Evolutionary conservation across 2,329 filamentous ascomycete genomes (phyloP).

Genomic region (Colletotrichum plurivorum): DNA sequence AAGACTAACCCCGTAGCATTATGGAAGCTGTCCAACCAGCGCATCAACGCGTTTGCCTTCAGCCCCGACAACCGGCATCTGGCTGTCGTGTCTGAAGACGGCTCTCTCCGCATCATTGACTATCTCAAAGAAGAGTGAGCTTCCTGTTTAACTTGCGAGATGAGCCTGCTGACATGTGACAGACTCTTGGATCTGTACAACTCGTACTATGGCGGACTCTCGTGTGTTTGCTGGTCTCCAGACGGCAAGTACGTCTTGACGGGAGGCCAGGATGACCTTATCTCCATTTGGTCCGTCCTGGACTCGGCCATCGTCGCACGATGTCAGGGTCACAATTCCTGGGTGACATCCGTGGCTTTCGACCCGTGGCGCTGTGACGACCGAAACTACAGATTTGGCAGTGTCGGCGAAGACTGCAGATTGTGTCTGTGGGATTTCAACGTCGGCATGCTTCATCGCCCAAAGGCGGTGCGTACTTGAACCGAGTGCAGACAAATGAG

Average conservation of each 20-base stretch:
- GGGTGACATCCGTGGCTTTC: constrained; percentile 94
- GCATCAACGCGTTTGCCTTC: constrained; percentile 92
- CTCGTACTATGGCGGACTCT: constrained; percentile 93
- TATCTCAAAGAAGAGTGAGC: constrained; percentile 89
- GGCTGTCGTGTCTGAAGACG: constrained; percentile 92
- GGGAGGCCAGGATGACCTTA: constrained; percentile 94
- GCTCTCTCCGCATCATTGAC: constrained; percentile 89
- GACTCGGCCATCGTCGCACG: constrained; percentile 89
- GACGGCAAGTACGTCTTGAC: constrained; percentile 97
- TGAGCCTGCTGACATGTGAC: constrained; percentile 24
- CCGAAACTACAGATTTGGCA: constrained; percentile 94
- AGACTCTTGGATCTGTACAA: constrained; percentile 90
- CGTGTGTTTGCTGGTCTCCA: constrained; percentile 96
- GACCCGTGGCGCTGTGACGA: constrained; percentile 98
- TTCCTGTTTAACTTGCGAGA: neutral
- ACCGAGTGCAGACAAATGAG: neutral
- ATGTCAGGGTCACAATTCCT: constrained; percentile 95
- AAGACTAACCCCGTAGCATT: constrained; percentile 92
- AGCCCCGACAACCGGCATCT: constrained; percentile 90
- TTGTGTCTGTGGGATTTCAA: constrained; percentile 97
- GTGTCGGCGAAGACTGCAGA: constrained; percentile 93
- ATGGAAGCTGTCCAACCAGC: constrained; percentile 93
- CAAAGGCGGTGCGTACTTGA: constrained; percentile 78
- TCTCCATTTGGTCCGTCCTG: constrained; percentile 93
- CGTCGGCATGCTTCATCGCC: constrained; percentile 94